A percentile compares a stretch with the other conserved stretches of the same genome.
These are phyloP conservation scores for Ceratobasidium sp. DNA, from an alignment of 1,284 basidiomycete genomes.

Conservation along the genomic window DNA sequence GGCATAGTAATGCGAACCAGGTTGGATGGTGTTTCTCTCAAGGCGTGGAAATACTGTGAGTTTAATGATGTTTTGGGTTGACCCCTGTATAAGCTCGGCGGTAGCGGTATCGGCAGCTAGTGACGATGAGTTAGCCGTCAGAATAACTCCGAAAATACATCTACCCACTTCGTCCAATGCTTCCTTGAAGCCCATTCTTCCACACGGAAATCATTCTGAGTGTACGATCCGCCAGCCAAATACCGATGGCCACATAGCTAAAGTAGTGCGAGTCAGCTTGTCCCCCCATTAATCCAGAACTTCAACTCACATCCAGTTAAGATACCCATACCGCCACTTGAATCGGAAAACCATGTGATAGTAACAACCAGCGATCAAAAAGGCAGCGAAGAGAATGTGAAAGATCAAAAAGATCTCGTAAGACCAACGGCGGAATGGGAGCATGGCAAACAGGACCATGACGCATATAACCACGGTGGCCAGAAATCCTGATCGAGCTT, in stretches of 20 bases:
- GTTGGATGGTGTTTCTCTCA: neutral
- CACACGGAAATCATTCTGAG: constrained; percentile 8
- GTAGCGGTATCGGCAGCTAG: neutral
- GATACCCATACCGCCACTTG: constrained; percentile 22
- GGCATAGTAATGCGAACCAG: constrained; percentile 12
- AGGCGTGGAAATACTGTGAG: constrained; percentile 24
- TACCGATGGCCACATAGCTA: constrained; percentile 33
- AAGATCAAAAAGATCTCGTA: constrained; percentile 33
- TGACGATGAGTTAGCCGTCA: too few species aligned
- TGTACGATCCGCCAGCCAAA: constrained; percentile 30
- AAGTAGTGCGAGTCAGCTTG: neutral
- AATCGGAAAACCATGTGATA: constrained; percentile 35
- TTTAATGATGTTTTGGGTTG: constrained; percentile 9
- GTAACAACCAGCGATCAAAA: constrained; percentile 29
- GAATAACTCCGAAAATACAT: too few species aligned
- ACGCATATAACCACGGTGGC: constrained; percentile 23
- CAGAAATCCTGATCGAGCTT: neutral
- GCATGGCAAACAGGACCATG: constrained; percentile 27
- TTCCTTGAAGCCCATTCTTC: constrained; percentile 6
- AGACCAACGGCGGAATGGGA: constrained; percentile 24
- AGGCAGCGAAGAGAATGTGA: constrained; percentile 6
- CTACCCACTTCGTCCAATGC: neutral
- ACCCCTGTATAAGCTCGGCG: constrained; percentile 5
- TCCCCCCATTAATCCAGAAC: neutral
- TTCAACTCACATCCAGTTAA: constrained; percentile 30